These are phyloP conservation scores for Leishmania arabica DNA, from an alignment of 208 protist genomes.

Conservation along the genomic window DNA sequence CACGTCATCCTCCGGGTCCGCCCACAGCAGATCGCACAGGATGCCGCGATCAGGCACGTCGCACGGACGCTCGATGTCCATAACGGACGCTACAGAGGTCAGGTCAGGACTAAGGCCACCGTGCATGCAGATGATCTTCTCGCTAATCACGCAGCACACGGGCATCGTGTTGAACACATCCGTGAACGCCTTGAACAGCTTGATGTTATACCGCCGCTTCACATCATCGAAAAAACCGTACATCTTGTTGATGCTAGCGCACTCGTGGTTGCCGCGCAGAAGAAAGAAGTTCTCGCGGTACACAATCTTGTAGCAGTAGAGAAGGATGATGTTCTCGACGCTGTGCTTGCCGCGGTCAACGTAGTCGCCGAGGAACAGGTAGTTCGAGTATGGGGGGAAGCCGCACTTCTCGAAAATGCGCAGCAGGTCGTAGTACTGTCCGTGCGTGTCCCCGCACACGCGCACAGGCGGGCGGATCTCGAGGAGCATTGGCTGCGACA, in stretches of 20 bases:
- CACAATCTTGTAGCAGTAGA: constrained; percentile 96
- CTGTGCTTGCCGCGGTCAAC: constrained; percentile 98
- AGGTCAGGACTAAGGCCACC: constrained; percentile 98
- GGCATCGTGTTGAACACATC: constrained; percentile 99
- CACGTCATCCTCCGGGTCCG: constrained; percentile 90
- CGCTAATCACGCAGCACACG: constrained; percentile 98
- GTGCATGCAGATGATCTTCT: constrained; percentile 99
- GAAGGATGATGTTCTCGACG: constrained; percentile 93
- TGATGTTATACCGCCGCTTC: constrained; percentile 92
- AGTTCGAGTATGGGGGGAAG: constrained; percentile 99
- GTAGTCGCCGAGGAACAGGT: constrained; percentile 99
- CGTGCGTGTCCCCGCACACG: constrained; percentile 97
- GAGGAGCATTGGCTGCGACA: constrained; percentile 89
- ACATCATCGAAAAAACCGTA: constrained; percentile 99
- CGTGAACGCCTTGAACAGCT: constrained; percentile 99
- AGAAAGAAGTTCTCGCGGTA: constrained; percentile 99
- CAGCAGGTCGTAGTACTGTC: constrained; percentile 99
- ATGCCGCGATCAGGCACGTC: constrained; percentile 99
- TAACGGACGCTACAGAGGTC: constrained; percentile 22
- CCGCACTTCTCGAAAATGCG: constrained; percentile 99
- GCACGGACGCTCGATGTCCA: constrained; percentile 80
- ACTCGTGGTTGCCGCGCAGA: constrained; percentile 99
- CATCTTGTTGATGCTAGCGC: constrained; percentile 97
- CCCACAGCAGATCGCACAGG: constrained; percentile 99
- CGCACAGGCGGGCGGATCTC: constrained; percentile 88